phyloP scores from a whole-genome alignment of 1,284 basidiomycete genomes.

The Malassezia restricta region DNA sequence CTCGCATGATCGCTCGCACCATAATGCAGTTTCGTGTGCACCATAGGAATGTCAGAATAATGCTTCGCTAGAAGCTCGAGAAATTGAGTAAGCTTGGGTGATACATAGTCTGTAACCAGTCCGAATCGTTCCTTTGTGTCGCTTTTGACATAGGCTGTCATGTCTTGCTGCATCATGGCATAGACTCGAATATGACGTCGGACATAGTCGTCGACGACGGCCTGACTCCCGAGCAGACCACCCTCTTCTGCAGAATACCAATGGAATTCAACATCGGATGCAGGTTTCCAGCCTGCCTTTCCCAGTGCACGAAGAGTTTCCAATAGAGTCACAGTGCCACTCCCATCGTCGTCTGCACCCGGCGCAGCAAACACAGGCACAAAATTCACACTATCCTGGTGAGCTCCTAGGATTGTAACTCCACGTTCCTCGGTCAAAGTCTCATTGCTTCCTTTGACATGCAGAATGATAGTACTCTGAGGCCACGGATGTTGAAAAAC shows the following conservation, averaged over 20 bases:
- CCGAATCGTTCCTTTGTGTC: constrained; percentile 79
- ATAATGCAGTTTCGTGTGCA: constrained; percentile 66
- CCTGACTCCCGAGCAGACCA: constrained; percentile 87
- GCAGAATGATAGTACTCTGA: constrained; percentile 67
- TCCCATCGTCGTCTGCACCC: constrained; percentile 67
- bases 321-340: constrained; percentile 80
- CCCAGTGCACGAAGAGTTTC: constrained; percentile 76
- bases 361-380: constrained; percentile 35
- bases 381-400: constrained; percentile 62
- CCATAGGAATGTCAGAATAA: constrained; percentile 52
- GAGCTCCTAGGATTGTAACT: constrained; percentile 61
- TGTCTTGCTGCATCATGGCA: constrained; percentile 59
- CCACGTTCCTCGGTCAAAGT: constrained; percentile 29
- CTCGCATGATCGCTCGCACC: constrained; percentile 66
- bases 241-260: constrained; percentile 90
- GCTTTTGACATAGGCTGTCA: constrained; percentile 73
- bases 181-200: constrained; percentile 55
- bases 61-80: constrained; percentile 59
- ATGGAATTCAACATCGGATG: constrained; percentile 72
- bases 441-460: constrained; percentile 22
- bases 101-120: constrained; percentile 76
- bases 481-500: constrained; percentile 84
- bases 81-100: constrained; percentile 59
- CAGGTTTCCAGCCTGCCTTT: constrained; percentile 63
- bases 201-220: constrained; percentile 69